Conservation (phyloP, 768 basidiomycete species). For the Leccinum olivaceopallidum region DNA sequence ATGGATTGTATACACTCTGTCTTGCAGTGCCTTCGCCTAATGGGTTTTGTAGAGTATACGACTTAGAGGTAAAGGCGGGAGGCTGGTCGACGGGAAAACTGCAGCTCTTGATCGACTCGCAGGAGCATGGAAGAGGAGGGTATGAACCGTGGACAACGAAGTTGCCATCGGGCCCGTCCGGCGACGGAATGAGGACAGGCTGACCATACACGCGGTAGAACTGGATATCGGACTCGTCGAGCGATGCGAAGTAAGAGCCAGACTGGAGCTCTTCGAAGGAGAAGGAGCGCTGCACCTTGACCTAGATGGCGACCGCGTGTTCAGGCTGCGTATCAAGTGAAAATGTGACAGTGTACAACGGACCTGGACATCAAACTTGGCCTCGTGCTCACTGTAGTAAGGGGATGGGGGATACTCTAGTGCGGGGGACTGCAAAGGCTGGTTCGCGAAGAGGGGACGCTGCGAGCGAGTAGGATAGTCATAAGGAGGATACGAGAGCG, state of each 20-base stretch:
- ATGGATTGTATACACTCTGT: background rate
- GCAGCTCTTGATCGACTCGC: background rate
- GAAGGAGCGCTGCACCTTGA: conserved; percentile 33
- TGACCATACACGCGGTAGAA: conserved; percentile 35
- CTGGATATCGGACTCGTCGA: conserved; percentile 35
- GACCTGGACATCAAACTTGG: conserved; percentile 28
- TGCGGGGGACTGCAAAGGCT: conserved; percentile 6
- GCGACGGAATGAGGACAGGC: conserved; percentile 31
- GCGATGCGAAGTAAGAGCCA: conserved; percentile 28
- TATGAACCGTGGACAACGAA: conserved; percentile 17
- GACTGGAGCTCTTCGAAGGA: conserved; percentile 37
- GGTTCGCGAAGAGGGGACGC: background rate
- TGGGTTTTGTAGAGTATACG: conserved; percentile 31
- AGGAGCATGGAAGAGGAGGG: conserved; percentile 2
- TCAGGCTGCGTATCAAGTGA: background rate
- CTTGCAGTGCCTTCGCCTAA: conserved; percentile 18
- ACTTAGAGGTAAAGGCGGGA: conserved; percentile 21
- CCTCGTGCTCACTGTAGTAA: conserved; percentile 12
- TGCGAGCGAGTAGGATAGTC: conserved; percentile 1
- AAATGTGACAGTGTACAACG: background rate
- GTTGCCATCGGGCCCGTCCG: conserved; percentile 24
- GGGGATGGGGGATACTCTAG: conserved; percentile 4
- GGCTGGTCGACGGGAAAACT: conserved; percentile 9
- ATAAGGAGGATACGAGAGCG: background rate
- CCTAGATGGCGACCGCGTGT: conserved; percentile 15